A percentile compares a stretch with the other conserved stretches of the same genome.
phyloP scores from a whole-genome alignment of 192 early-diverging fungal genomes.

The Linnemannia hyalina region DNA sequence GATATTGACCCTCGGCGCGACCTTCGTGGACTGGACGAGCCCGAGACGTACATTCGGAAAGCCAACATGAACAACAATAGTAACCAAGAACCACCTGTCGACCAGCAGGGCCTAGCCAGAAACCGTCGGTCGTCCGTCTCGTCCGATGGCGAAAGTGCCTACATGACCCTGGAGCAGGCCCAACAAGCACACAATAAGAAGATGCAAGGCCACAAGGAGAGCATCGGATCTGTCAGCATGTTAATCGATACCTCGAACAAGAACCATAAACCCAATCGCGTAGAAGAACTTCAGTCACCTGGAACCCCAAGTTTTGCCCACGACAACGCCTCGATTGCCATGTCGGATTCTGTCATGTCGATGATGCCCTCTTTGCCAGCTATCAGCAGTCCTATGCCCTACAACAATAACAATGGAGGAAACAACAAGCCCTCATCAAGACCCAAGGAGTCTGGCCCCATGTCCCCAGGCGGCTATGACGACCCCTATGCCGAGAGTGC shows the following conservation, averaged over 20 bases:
- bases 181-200: constrained; percentile 41
- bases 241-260: constrained; percentile 7
- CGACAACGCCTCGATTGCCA: constrained; percentile 37
- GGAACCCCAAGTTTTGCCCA: constrained; percentile 9
- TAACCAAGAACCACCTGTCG: not conserved
- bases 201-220: constrained; percentile 46
- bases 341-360: constrained; percentile 52
- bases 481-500: constrained; percentile 46
- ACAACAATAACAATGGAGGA: not conserved
- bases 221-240: constrained; percentile 22
- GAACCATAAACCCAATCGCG: not conserved
- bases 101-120: not conserved
- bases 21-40: constrained; percentile 26
- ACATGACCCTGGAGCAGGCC: constrained; percentile 43
- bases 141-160: constrained; percentile 16
- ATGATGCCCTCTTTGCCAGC: constrained; percentile 45
- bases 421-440: not conserved
- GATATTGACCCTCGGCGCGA: constrained; percentile 52
- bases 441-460: constrained; percentile 14
- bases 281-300: not conserved
- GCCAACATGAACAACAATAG: not conserved
- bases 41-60: constrained; percentile 22
- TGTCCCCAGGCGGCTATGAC: constrained; percentile 19
- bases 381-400: constrained; percentile 20
- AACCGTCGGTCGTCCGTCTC: constrained; percentile 30